Base-by-base conservation (phyloP, 1,284 basidiomycete genomes). In the Neotropicomus parvogracilis region DNA sequence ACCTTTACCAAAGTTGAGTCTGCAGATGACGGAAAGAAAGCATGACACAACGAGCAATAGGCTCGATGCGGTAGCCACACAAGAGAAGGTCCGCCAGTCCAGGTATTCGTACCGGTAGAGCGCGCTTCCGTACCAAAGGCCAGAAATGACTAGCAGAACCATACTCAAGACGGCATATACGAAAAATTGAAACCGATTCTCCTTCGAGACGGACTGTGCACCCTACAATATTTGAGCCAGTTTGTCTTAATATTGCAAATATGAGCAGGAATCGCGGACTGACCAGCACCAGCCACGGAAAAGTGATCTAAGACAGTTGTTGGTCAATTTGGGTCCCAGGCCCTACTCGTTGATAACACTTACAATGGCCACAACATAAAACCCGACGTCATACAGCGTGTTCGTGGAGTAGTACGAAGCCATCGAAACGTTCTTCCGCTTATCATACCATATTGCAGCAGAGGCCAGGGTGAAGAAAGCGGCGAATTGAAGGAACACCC, bases 391-490 rank as follows among this genome's bases (percentile, higher is more conserved):
- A 50, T 76, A 79, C 11, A 74, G 29, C 17, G 53, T 55, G 29
- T 74, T 69, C 4, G 58, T 50, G 4, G 70, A 20, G 38, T 34
- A 64, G 31, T 72, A 54, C 8, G 43, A 40, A 21, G 62, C 60
- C 27, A 74, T 61, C 19, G 61, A 52, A 2, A 69, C 67, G 27
- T 62, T 62, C 35, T 66, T 70, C 4, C 79, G 68, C 59, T 78
- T 77, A 54, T 74, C 70, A 29, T 79, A 69, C 78, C 79, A 82
- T 45, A 80, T 63, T 1, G 65, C 72, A 8, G 74, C 68, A 16
- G 75, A 71, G 2, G 74, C 70, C 13, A 80, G 49, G 6, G 70
- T 67, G 58, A 81, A 80, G 60, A 81, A 81, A 8, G 69, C 64
- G 2, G 77, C 66, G 9, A 81, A 66, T 41, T 81, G 78, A 12